Conservation (phyloP, 805 yeast species). For the Starmerella tilneyi region DNA sequence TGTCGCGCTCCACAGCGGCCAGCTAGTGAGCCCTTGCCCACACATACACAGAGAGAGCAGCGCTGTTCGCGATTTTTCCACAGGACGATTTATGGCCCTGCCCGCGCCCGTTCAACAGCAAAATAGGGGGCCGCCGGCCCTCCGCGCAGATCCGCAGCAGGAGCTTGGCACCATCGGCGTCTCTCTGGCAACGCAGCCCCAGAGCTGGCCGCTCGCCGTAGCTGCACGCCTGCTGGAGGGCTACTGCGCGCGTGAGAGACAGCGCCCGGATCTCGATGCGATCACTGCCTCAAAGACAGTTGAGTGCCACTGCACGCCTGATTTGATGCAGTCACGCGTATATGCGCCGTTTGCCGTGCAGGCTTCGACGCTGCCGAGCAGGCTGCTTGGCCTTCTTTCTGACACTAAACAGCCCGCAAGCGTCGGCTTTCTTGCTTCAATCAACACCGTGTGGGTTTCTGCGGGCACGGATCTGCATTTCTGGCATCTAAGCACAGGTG, state of each 20-base stretch:
- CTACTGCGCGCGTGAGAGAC: conserved; percentile 21
- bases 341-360: conserved; percentile 20
- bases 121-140: conserved; percentile 6
- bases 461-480: conserved; percentile 66
- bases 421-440: conserved; percentile 74
- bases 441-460: conserved; percentile 76
- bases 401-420: not conserved
- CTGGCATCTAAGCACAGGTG: conserved; percentile 67
- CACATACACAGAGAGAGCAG: not conserved
- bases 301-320: conserved; percentile 23
- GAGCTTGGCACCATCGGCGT: conserved; percentile 25
- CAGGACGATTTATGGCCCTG: conserved; percentile 17
- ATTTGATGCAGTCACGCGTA: conserved; percentile 12
- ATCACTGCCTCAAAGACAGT: conserved; percentile 19
- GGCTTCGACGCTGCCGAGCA: conserved; percentile 18
- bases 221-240: conserved; percentile 25
- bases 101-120: conserved; percentile 23
- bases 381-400: conserved; percentile 7
- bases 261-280: conserved; percentile 23
- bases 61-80: conserved; percentile 2
- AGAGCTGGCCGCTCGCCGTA: conserved; percentile 22
- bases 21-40: conserved; percentile 4
- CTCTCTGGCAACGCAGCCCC: conserved; percentile 20
- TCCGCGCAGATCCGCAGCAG: conserved; percentile 13
- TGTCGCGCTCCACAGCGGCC: too few relatives aligned